These are phyloP conservation scores for Trichosporon ovoides DNA, from an alignment of 1,284 basidiomycete species.

Conservation along the genomic window DNA sequence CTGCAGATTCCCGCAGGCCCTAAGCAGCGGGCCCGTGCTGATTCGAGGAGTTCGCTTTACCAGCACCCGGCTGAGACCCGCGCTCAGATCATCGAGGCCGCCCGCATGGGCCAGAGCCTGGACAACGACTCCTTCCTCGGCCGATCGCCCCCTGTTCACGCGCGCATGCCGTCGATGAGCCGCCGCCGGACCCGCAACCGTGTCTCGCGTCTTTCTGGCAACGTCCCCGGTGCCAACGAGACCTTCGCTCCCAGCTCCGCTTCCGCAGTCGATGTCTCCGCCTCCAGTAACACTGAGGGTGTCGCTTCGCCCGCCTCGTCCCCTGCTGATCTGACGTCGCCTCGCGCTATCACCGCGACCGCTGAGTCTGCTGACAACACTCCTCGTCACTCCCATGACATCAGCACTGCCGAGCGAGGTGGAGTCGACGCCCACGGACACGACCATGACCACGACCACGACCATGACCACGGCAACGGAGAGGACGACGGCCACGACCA, in stretches of 20 bases:
- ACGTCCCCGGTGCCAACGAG: constrained; percentile 30
- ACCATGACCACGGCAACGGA: constrained; percentile 22
- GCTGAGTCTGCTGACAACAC: neutral
- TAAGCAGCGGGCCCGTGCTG: constrained; percentile 30
- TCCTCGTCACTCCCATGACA: constrained; percentile 4
- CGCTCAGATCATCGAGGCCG: constrained; percentile 79
- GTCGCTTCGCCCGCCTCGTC: neutral
- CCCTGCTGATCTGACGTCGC: neutral
- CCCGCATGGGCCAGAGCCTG: constrained; percentile 50
- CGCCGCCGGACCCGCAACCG: constrained; percentile 19
- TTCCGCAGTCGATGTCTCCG: constrained; percentile 13
- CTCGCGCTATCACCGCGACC: neutral
- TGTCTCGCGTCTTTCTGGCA: constrained; percentile 13
- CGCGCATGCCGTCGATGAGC: constrained; percentile 19
- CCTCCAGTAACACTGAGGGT: neutral
- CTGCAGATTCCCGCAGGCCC: neutral
- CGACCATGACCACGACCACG: constrained; percentile 21
- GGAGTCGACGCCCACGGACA: constrained; percentile 24
- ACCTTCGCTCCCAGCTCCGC: constrained; percentile 27
- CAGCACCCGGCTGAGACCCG: constrained; percentile 80
- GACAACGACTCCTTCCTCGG: constrained; percentile 22
- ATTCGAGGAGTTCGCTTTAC: constrained; percentile 47
- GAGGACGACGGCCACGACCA: constrained; percentile 25
- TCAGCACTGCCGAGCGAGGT: constrained; percentile 14
- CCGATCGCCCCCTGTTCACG: constrained; percentile 26